A percentile compares a stretch with the other conserved stretches of the same genome.
These are phyloP conservation scores for Canna indica DNA, from an alignment of 176 grass and related monocot genomes.

Conservation along the genomic window DNA sequence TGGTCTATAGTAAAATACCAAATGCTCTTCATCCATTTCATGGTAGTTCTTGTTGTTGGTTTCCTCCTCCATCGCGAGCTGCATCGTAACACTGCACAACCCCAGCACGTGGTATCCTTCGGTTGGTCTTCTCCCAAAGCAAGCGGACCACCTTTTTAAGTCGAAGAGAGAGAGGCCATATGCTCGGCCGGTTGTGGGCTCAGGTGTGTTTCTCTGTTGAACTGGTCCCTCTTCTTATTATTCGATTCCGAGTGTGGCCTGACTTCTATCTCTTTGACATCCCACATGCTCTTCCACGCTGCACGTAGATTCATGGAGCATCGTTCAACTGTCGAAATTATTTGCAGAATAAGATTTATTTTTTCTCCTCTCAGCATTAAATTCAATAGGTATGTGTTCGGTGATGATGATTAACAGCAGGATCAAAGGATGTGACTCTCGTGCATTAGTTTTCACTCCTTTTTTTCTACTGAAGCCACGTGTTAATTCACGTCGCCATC, in stretches of 20 bases:
- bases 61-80: background rate
- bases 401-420: too few relatives aligned
- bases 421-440: too few relatives aligned
- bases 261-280: background rate
- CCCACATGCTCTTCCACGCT: background rate
- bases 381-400: too few relatives aligned
- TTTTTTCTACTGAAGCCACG: too few relatives aligned
- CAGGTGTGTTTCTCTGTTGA: conserved; percentile 4
- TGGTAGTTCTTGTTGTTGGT: background rate
- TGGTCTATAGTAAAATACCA: background rate
- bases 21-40: background rate
- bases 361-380: too few relatives aligned
- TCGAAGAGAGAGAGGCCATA: background rate
- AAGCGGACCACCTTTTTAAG: background rate
- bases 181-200: background rate
- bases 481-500: too few relatives aligned
- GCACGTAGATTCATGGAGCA: too few relatives aligned
- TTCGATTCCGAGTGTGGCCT: background rate
- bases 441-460: too few relatives aligned
- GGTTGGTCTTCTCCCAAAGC: background rate
- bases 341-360: too few relatives aligned
- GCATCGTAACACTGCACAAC: background rate
- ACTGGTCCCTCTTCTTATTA: background rate
- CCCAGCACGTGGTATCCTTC: background rate
- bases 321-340: too few relatives aligned